Conservation (phyloP, 768 basidiomycete species). For the Daedalea quercina region DNA sequence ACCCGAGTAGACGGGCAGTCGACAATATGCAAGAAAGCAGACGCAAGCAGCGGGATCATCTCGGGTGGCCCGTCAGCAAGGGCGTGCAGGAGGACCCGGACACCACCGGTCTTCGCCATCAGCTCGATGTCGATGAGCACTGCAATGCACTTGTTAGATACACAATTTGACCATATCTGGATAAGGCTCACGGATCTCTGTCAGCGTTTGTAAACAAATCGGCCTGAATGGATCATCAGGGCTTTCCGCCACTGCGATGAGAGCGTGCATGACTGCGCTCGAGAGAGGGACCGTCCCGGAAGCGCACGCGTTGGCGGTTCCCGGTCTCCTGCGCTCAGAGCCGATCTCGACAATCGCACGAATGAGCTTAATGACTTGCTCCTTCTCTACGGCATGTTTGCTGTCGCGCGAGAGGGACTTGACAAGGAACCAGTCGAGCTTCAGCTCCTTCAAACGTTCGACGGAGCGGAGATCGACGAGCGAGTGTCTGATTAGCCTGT, state of each 20-base stretch:
- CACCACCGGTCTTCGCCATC: slow-evolving; percentile 73
- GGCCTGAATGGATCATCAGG: slow-evolving; percentile 83
- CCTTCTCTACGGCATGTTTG: slow-evolving; percentile 78
- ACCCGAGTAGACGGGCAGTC: slow-evolving; percentile 81
- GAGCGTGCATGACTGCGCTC: slow-evolving; percentile 73
- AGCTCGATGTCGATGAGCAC: slow-evolving; percentile 87
- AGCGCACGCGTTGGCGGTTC: slow-evolving; percentile 25
- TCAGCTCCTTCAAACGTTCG: slow-evolving; percentile 49
- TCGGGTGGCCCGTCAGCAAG: slow-evolving; percentile 89
- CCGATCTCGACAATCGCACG: slow-evolving; percentile 77
- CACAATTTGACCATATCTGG: neutral
- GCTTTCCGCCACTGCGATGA: slow-evolving; percentile 92
- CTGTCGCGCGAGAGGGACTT: slow-evolving; percentile 87
- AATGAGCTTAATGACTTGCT: slow-evolving; percentile 88
- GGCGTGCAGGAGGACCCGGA: slow-evolving; percentile 79
- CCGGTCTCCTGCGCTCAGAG: slow-evolving; percentile 45
- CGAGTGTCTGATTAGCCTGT: slow-evolving; percentile 74
- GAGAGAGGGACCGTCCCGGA: slow-evolving; percentile 54
- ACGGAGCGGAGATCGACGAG: slow-evolving; percentile 72
- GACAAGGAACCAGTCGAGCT: slow-evolving; percentile 87
- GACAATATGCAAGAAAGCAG: slow-evolving; percentile 74
- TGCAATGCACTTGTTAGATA: slow-evolving; percentile 22
- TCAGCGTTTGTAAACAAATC: slow-evolving; percentile 78
- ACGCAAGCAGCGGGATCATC: slow-evolving; percentile 69
- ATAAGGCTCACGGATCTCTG: slow-evolving; percentile 72